These are phyloP conservation scores for Gracilaria caudata DNA, from an alignment of 23 red algal genomes.

Conservation along the genomic window DNA sequence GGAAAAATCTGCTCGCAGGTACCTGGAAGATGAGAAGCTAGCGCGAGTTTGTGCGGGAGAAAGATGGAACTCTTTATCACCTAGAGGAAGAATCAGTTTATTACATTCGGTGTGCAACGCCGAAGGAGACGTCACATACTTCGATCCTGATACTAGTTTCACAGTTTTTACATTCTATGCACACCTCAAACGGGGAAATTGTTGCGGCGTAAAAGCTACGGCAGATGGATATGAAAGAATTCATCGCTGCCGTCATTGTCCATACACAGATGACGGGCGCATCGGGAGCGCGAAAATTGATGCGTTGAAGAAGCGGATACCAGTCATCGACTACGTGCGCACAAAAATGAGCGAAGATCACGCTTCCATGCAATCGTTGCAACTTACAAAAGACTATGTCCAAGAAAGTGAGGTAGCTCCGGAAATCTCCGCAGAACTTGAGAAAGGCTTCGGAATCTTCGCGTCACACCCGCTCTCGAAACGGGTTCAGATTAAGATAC, in stretches of 20 bases:
- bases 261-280: constrained; percentile 46
- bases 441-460: background rate
- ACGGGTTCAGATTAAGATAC: background rate
- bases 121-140: constrained; percentile 70
- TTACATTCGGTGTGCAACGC: constrained; percentile 64
- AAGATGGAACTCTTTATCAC: constrained; percentile 28
- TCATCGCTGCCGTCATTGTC: constrained; percentile 79
- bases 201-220: constrained; percentile 56
- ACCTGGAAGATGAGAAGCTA: constrained; percentile 10
- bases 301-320: constrained; percentile 27
- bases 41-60: constrained; percentile 1
- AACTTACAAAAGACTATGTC: background rate
- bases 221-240: constrained; percentile 38
- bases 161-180: constrained; percentile 62
- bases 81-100: constrained; percentile 11
- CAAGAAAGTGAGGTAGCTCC: background rate
- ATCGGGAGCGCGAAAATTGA: constrained; percentile 39
- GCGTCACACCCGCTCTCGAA: background rate
- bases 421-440: background rate
- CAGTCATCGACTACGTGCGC: constrained; percentile 36
- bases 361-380: background rate
- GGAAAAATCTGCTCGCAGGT: background rate
- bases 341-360: background rate
- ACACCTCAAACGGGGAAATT: constrained; percentile 55
- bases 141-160: constrained; percentile 65